Base-by-base conservation (phyloP, 2,329 filamentous ascomycete species). In the Proliferodiscus dingleyae region DNA sequence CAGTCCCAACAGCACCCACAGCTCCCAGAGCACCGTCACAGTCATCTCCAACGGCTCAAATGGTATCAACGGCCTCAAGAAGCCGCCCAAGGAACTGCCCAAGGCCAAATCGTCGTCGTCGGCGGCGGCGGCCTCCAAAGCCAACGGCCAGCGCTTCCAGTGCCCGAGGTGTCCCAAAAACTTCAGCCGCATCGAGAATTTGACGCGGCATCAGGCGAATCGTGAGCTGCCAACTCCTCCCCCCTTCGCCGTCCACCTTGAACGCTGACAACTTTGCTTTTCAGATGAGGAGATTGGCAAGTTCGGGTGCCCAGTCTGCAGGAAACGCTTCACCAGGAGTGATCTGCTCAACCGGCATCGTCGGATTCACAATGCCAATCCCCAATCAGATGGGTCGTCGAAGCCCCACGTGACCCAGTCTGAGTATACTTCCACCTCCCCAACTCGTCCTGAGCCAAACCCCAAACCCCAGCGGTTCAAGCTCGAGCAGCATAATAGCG, bases 171-270 rank as follows among this genome's bases (percentile, higher is more conserved):
- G 59, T 45, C 56, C 58, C 2, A 61, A 61, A 48, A 61, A 55
- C 19, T 61, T 60, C 51, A 60, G 50, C 38, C 54, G 59, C 30
- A 59, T 61, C 23, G 59, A 61, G 45, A 61, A 61, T 43, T 29
- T 61, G 13, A 61, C 57, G 2, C 45, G 59, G n/a, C 58, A 61
- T 50, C 55, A 59, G 42, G 59, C 59, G 8, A 61, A 61, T 46
- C 59, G 59, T 61, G 38, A 56, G 59, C 50, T 15, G 7, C n/a
- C 28, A 5, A 28, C 13, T 8, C 11, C 15, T 44, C 7, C 15
- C 13, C 34, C 15, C 19, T 34, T 29, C 8, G n/a, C 40, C 30
- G 24, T 41, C 30, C 22, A 42, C 40, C 7, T 34, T 10, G 5
- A 33, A 23, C 11, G 18, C 32, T 34, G 28, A 21, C 37, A 16